phyloP scores from a whole-genome alignment of 495 filamentous ascomycete genomes.

The Terfezia claveryi region DNA sequence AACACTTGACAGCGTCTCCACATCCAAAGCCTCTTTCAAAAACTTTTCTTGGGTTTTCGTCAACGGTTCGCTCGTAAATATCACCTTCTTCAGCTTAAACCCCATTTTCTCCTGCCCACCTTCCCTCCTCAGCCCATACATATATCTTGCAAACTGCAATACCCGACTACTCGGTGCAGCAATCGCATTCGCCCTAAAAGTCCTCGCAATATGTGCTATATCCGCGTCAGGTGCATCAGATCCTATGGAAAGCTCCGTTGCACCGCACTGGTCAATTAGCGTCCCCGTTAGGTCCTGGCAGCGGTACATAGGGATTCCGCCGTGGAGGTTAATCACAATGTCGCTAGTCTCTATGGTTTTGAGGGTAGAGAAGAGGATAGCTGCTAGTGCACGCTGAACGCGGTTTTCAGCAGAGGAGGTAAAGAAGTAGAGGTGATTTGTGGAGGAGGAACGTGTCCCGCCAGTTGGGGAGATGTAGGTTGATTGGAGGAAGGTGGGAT shows the following conservation, averaged over 20 bases:
- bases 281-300: conserved; percentile 12
- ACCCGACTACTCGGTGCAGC: conserved; percentile 1
- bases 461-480: conserved; percentile 5
- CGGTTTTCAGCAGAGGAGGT: conserved; percentile 14
- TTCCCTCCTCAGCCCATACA: not conserved
- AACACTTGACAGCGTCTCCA: conserved; percentile 1
- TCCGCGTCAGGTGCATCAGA: not conserved
- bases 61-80: conserved; percentile 3
- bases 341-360: conserved; percentile 12
- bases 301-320: conserved; percentile 8
- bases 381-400: conserved; percentile 11
- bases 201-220: not conserved
- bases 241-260: not conserved
- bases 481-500: conserved; percentile 3
- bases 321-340: conserved; percentile 20
- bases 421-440: not conserved
- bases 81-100: not conserved
- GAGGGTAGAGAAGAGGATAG: conserved; percentile 7
- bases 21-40: conserved; percentile 4
- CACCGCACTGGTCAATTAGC: conserved; percentile 14
- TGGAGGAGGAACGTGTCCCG: not conserved
- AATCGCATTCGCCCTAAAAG: conserved; percentile 1
- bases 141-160: conserved; percentile 3
- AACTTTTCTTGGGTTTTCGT: conserved; percentile 4
- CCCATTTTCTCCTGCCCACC: not conserved